Percentiles rank a stretch among this genome's conserved stretches.
Conservation (phyloP, 2,329 filamentous ascomycete species). For the Cadophora sp. region DNA sequence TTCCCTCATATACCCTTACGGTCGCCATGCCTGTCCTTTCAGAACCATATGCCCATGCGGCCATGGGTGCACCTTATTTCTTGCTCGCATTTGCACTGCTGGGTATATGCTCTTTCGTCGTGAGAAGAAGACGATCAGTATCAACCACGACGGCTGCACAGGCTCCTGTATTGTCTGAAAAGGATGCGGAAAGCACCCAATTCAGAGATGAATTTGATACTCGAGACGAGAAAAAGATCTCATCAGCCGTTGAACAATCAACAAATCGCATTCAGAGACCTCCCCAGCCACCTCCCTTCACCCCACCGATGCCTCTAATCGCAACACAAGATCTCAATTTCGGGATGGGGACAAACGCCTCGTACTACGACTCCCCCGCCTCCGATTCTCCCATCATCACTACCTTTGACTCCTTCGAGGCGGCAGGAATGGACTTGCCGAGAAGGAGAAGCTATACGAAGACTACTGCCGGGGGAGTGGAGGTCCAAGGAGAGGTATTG, state of each 20-base stretch:
- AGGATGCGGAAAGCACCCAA: background rate
- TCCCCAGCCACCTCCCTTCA: conserved; percentile 10
- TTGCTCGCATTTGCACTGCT: conserved; percentile 20
- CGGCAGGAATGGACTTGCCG: conserved; percentile 12
- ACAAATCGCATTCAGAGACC: conserved; percentile 27
- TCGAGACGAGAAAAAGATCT: background rate
- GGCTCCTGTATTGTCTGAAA: background rate
- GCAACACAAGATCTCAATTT: conserved; percentile 15
- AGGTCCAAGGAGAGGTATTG: conserved; percentile 35
- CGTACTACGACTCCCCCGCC: conserved; percentile 10
- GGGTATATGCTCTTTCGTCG: conserved; percentile 9
- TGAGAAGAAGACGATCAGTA: conserved; percentile 13
- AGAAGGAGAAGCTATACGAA: conserved; percentile 35
- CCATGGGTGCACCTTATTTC: conserved; percentile 12
- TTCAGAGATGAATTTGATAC: background rate
- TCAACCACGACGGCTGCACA: background rate
- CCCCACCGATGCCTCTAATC: conserved; percentile 8
- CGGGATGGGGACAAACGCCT: conserved; percentile 4
- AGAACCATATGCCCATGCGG: conserved; percentile 17
- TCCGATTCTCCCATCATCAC: conserved; percentile 13
- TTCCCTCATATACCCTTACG: conserved; percentile 1
- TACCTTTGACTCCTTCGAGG: conserved; percentile 8
- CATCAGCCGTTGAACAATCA: background rate
- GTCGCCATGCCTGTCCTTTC: conserved; percentile 26
- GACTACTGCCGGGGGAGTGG: conserved; percentile 22